Evolutionary conservation across 2,329 filamentous ascomycete species (phyloP).

Genomic region (Coniochaeta hoffmannii): DNA sequence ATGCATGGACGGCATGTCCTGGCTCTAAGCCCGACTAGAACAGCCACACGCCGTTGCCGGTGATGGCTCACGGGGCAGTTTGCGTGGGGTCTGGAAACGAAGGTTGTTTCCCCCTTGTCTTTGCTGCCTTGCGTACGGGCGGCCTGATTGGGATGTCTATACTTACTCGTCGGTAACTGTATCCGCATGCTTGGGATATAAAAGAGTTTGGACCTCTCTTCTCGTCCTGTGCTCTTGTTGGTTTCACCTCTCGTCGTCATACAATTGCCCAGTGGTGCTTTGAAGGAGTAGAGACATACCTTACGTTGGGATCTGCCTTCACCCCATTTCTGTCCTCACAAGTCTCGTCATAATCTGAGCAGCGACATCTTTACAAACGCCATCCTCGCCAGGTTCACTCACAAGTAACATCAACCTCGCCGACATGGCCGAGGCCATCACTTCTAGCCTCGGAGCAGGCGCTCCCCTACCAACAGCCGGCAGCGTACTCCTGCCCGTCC

Average conservation of each 20-base stretch:
- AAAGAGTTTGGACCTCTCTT: not conserved
- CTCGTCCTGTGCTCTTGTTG: not conserved
- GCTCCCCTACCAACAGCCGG: not conserved
- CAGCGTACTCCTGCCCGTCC: constrained; percentile 5
- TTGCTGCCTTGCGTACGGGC: not conserved
- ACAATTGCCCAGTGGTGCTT: not conserved
- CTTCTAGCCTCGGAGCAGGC: not conserved
- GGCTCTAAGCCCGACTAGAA: not conserved
- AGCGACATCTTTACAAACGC: not conserved
- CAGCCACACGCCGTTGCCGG: not conserved
- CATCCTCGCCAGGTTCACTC: not conserved
- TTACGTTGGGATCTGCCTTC: not conserved
- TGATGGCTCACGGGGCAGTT: not conserved
- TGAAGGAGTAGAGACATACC: not conserved
- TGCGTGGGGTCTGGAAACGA: not conserved
- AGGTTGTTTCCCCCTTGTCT: not conserved
- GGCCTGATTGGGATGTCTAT: no score
- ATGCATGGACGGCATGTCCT: not conserved
- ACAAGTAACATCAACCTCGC: not conserved
- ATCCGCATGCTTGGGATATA: not conserved
- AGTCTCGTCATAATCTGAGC: no score
- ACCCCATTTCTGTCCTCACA: no score
- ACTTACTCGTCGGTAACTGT: not conserved
- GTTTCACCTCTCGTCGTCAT: not conserved
- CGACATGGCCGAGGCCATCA: not conserved